Conservation (phyloP, 2,329 filamentous ascomycete genomes). For the Diaporthe sp. region DNA sequence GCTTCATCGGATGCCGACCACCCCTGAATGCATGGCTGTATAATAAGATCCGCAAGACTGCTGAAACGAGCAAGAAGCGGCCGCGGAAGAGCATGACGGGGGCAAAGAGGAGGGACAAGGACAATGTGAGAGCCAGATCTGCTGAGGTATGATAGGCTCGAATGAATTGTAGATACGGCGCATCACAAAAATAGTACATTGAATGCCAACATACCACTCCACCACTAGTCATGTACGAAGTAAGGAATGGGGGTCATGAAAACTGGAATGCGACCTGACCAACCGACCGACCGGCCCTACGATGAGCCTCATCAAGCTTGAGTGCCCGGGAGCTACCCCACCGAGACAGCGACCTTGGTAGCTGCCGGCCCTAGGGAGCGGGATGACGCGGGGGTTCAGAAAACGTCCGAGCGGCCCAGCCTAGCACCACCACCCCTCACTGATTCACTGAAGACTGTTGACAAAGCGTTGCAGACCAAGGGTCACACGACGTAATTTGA, state of each 20-base stretch:
- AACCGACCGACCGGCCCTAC: not conserved
- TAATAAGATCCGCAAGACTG: constrained; percentile 66
- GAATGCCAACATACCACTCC: constrained; percentile 14
- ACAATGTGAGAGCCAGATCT: constrained; percentile 4
- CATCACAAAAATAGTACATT: not conserved
- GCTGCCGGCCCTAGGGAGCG: constrained; percentile 23
- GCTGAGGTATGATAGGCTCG: constrained; percentile 3
- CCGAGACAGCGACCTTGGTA: not conserved
- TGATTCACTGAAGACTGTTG: constrained; percentile 1
- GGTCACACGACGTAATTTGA: constrained; percentile 30
- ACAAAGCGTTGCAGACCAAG: constrained; percentile 36
- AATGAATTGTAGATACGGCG: not conserved
- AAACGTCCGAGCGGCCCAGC: constrained; percentile 29
- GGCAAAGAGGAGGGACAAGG: constrained; percentile 42
- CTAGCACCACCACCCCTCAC: constrained; percentile 15
- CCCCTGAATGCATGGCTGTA: constrained; percentile 81
- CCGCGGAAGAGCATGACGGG: constrained; percentile 77
- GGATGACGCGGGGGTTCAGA: constrained; percentile 34
- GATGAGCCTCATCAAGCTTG: not conserved
- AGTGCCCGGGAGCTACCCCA: constrained; percentile 20
- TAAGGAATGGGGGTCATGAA: not conserved
- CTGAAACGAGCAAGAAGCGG: constrained; percentile 59
- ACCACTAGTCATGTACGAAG: not conserved
- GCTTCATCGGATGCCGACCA: constrained; percentile 75
- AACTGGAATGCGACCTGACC: not conserved